Conservation (phyloP, 2,329 filamentous ascomycete species). For the Cordyceps farinosa region DNA sequence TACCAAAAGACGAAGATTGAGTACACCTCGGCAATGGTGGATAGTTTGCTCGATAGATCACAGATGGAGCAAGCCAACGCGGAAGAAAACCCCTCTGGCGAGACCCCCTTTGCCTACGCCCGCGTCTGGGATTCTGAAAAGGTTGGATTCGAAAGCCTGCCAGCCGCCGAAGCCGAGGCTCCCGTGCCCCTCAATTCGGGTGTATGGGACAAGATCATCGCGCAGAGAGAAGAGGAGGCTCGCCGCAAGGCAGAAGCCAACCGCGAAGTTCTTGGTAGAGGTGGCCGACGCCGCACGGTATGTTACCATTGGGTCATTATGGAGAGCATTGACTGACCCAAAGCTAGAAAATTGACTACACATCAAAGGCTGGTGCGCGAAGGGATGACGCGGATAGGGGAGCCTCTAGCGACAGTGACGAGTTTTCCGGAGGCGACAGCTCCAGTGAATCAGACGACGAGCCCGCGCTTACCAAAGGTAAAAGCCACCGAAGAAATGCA, state of each 20-base stretch:
- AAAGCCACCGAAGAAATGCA: slow-evolving; percentile 29
- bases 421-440: slow-evolving; percentile 3
- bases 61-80: slow-evolving; percentile 69
- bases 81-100: slow-evolving; percentile 60
- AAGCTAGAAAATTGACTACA: slow-evolving; percentile 36
- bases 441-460: slow-evolving; percentile 23
- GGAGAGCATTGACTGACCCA: background rate
- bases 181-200: slow-evolving; percentile 57
- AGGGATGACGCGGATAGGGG: background rate
- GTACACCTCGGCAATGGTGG: slow-evolving; percentile 80
- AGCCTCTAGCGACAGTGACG: slow-evolving; percentile 1
- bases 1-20: slow-evolving; percentile 67
- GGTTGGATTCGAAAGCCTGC: slow-evolving; percentile 61
- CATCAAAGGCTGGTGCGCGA: background rate
- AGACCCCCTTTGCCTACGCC: slow-evolving; percentile 84
- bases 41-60: slow-evolving; percentile 84
- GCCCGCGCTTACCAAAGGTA: slow-evolving; percentile 31
- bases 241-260: slow-evolving; percentile 65
- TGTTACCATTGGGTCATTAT: slow-evolving; percentile 17
- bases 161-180: slow-evolving; percentile 49
- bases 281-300: slow-evolving; percentile 64
- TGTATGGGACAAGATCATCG: slow-evolving; percentile 88
- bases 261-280: slow-evolving; percentile 76
- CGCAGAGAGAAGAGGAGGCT: slow-evolving; percentile 75
- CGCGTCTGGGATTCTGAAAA: slow-evolving; percentile 88